Base-by-base conservation (phyloP, 1,284 basidiomycete genomes). In the Cystobasidium slooffiae region DNA sequence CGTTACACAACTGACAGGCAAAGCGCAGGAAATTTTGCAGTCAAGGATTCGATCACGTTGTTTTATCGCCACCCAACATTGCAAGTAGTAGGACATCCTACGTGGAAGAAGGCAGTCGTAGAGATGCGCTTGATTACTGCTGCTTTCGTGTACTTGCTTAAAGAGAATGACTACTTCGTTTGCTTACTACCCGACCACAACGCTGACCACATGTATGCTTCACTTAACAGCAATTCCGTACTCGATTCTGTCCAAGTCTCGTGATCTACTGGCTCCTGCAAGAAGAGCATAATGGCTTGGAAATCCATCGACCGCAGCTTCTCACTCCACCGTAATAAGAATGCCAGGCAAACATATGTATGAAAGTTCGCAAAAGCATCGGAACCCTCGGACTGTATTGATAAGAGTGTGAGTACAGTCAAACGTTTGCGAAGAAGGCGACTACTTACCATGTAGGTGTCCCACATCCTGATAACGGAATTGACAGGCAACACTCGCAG, bases 391-490 rank as follows among this genome's bases (percentile, higher is more conserved):
- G 94, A 90, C 94, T 97, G 78, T 7, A 64, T 53, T 55, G 56
- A 55, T 39, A 43, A 22, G 0, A 12, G 52, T 8, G 39, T 31
- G 22, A 16, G 51, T 18, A 24, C 43, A 8, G n/a, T 9, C 20
- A 14, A 14, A 44, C 63, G 1, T 5, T 53, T 16, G 8, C 56
- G 22, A 6, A 46, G 44, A 1, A 37, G 12, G 20, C 64, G 24
- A n/a, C 43, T 31, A 83, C 92, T 75, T 75, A 97, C 94, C 79
- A 97, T 84, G 83, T 98, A 98, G 8, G 95, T 97, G 82, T 98
- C 94, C 94, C 94, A 98, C 94, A 97, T 97, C 72, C 94, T 87
- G 68, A 97, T 92, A 14, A 95, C 97, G 82, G 96, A 96, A 79
- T 90, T 89, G 68, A 97, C 93, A 78, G 89, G 94, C 78, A 98